Evolutionary conservation across 352 stramenopile genomes (phyloP).

Genomic region (Globisporangium orthogonon): DNA sequence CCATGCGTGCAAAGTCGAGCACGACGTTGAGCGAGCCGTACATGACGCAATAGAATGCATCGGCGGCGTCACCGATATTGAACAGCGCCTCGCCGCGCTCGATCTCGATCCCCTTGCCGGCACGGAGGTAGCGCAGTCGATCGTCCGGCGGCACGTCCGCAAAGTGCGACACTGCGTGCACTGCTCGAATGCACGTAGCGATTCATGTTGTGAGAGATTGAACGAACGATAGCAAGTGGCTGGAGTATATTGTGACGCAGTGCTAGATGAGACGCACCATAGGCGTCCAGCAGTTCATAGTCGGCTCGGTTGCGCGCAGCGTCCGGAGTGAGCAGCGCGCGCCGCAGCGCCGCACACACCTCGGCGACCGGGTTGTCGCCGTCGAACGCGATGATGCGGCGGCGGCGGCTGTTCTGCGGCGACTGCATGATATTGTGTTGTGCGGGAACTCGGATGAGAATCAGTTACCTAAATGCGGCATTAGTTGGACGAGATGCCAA

Average conservation of each 20-base stretch:
- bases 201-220: not conserved
- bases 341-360: conserved; percentile 30
- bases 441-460: too few relatives aligned
- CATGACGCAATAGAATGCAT: conserved; percentile 76
- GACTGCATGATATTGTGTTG: too few relatives aligned
- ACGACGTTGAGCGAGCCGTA: conserved; percentile 69
- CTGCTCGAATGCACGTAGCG: conserved; percentile 12
- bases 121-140: conserved; percentile 51
- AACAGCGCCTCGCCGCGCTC: conserved; percentile 61
- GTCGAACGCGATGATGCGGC: conserved; percentile 5
- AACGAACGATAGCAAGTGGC: not conserved
- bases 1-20: conserved; percentile 64
- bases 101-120: conserved; percentile 58
- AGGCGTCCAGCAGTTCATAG: conserved; percentile 66
- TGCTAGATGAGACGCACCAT: conserved; percentile 21
- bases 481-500: too few relatives aligned
- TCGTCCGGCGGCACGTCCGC: conserved; percentile 43
- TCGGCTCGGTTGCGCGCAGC: conserved; percentile 34
- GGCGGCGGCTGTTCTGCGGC: not conserved
- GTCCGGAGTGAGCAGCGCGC: conserved; percentile 41
- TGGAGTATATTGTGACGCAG: too few relatives aligned
- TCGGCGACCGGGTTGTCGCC: conserved; percentile 30
- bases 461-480: too few relatives aligned
- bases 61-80: conserved; percentile 55
- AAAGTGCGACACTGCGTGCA: conserved; percentile 62